Base-by-base conservation (phyloP, 345 rosid species). In the Theobroma cacao region DNA sequence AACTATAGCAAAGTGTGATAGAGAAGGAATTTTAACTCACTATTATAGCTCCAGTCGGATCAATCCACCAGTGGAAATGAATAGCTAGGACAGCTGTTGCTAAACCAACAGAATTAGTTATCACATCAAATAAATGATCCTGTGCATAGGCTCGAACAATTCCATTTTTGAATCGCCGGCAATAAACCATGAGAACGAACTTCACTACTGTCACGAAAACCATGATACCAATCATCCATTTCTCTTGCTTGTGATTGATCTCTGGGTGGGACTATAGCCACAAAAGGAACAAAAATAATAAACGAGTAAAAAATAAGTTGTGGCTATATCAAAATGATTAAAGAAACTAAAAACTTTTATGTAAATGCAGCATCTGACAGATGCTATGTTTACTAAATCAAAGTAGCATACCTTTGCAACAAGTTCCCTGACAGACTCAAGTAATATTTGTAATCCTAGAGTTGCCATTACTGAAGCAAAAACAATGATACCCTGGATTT, bases 381-480 rank as follows among this genome's bases (percentile, higher is more conserved):
- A 74, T 56, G 34, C 38, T 71, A 48, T 2, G 18, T 69, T 18
- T 4, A 71, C 8, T 38, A 6, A 18, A 38, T 36, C 22, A 13
- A 52, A 38, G 77, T 33, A 43, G 34, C 24, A 36, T 75, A 89
- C 92, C 87, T 78, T 77, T 59, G 86, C 73, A 68, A 86, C 4
- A 30, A 89, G 86, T 65, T 86, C 80, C 66, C 90, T 82, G 20
- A 75, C 53, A 66, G 92, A 89, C 77, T 87, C 92, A 0, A 89
- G 78, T 66, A 89, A 41, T 56, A 89, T 86, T 66, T 89, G 92
- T 53, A 89, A 59, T 73, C 92, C 92, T 22, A 89, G 89, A 75
- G 90, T 89, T 67, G 92, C 90, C 90, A 89, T 87, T 20, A 84
- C 92, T 0, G 90, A 89, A 31, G 92, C 92, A 82, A 89, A 89